Evolutionary conservation across 768 basidiomycete genomes (phyloP).

Genomic region (Arthromyces matolae): DNA sequence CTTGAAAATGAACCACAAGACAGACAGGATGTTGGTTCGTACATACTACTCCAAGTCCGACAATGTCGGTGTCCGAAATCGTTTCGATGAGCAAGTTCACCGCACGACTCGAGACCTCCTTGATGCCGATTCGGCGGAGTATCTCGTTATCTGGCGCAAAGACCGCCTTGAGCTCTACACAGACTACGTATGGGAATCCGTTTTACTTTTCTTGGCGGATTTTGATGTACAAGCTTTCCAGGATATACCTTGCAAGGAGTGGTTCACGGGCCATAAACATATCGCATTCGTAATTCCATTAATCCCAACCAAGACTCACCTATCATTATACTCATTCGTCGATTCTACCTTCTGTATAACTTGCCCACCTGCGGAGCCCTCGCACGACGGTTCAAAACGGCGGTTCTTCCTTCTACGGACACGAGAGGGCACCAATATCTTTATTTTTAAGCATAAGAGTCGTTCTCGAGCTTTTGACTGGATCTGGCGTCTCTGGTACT

Average conservation of each 20-base stretch:
- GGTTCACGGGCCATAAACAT: slow-evolving; percentile 66
- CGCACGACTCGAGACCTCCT: slow-evolving; percentile 58
- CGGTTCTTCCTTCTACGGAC: slow-evolving; percentile 47
- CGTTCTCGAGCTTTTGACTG: slow-evolving; percentile 82
- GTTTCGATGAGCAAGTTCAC: slow-evolving; percentile 67
- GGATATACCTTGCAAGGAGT: slow-evolving; percentile 65
- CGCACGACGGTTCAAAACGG: slow-evolving; percentile 34
- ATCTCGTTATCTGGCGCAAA: slow-evolving; percentile 80
- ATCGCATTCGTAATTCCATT: slow-evolving; percentile 80
- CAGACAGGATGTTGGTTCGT: slow-evolving; percentile 89
- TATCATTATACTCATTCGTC: slow-evolving; percentile 86
- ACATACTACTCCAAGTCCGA: slow-evolving; percentile 61
- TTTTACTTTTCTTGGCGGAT: not conserved
- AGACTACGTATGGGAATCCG: slow-evolving; percentile 60
- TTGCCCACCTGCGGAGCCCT: slow-evolving; percentile 53
- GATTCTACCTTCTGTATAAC: slow-evolving; percentile 81
- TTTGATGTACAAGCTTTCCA: slow-evolving; percentile 26
- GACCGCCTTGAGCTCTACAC: slow-evolving; percentile 79
- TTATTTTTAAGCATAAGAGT: slow-evolving; percentile 79
- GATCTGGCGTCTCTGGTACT: slow-evolving; percentile 83
- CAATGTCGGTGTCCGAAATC: slow-evolving; percentile 30
- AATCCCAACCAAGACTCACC: slow-evolving; percentile 50
- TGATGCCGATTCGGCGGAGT: slow-evolving; percentile 75
- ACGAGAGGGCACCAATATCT: slow-evolving; percentile 76
- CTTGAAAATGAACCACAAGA: not conserved